Conservation (phyloP, 768 basidiomycete species). For the Gloeopeniophorella convolvens region DNA sequence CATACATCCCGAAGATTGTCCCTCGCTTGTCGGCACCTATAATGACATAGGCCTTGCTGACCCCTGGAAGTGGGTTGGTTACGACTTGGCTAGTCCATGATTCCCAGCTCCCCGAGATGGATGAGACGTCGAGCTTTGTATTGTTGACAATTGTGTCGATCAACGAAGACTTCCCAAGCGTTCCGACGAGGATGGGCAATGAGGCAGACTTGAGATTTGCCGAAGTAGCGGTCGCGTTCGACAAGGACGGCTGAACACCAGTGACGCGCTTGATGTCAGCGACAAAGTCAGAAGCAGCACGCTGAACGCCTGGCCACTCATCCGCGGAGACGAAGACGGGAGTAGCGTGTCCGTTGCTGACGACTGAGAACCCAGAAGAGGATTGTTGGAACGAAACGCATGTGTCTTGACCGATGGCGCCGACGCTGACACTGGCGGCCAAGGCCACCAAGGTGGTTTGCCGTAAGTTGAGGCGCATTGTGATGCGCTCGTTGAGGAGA, state of each 20-base stretch:
- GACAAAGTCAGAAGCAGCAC: slow-evolving; percentile 54
- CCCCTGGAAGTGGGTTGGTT: slow-evolving; percentile 48
- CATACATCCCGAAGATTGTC: slow-evolving; percentile 60
- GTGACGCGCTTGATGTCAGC: slow-evolving; percentile 58
- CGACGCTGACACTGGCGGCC: slow-evolving; percentile 15
- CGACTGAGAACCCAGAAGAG: slow-evolving; percentile 36
- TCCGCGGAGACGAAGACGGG: slow-evolving; percentile 46
- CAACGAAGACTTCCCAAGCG: slow-evolving; percentile 50
- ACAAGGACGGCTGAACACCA: slow-evolving; percentile 40
- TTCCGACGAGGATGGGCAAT: slow-evolving; percentile 55
- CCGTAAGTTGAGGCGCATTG: neutral
- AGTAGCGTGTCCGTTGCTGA: slow-evolving; percentile 38
- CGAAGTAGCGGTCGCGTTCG: slow-evolving; percentile 37
- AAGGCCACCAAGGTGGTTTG: neutral
- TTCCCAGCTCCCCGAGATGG: slow-evolving; percentile 63
- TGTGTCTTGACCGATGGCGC: slow-evolving; percentile 43
- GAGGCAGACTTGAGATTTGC: slow-evolving; percentile 23
- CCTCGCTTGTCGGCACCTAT: slow-evolving; percentile 66
- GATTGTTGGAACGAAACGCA: slow-evolving; percentile 40
- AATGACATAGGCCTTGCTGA: slow-evolving; percentile 58
- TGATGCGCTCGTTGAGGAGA: neutral
- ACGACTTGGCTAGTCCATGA: slow-evolving; percentile 48
- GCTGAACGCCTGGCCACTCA: slow-evolving; percentile 59
- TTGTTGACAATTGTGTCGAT: slow-evolving; percentile 46
- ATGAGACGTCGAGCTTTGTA: slow-evolving; percentile 48